Conservation (phyloP, 352 stramenopile species). For the Thraustochytrium sp. region DNA sequence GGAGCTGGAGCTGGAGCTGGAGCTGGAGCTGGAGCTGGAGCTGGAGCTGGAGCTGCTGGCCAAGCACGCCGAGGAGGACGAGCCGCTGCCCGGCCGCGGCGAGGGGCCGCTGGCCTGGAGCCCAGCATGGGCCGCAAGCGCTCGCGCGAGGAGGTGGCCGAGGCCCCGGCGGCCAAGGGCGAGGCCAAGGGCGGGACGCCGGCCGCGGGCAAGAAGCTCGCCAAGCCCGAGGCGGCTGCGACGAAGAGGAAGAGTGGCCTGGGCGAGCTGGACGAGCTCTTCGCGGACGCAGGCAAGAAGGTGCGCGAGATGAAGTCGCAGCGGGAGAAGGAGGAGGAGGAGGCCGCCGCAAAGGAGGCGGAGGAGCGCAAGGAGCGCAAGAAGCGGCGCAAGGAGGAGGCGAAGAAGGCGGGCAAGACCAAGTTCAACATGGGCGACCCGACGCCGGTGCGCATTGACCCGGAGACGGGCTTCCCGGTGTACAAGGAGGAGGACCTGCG, state of each 20-base stretch:
- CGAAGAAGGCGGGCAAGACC: neutral
- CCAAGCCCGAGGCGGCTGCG: neutral
- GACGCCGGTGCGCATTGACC: neutral
- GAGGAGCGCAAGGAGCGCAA: neutral
- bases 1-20: no score
- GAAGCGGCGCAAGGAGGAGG: neutral
- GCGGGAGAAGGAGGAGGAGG: neutral
- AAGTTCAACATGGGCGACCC: neutral
- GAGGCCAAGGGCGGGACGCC: neutral
- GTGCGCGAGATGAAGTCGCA: neutral
- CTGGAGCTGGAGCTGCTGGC: neutral
- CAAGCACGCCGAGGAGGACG: neutral
- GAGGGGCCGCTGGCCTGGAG: no score
- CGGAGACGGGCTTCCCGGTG: constrained; percentile 62
- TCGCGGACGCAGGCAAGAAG: neutral
- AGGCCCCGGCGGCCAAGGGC: neutral
- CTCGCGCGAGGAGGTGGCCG: neutral
- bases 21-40: no score
- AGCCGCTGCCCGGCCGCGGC: neutral
- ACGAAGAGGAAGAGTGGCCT: neutral
- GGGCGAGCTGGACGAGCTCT: constrained; percentile 3
- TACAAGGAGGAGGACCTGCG: constrained; percentile 72
- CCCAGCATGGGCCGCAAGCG: neutral
- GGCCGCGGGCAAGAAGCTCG: neutral
- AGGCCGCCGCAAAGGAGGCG: neutral